Evolutionary conservation across 177 flowering plant genomes (phyloP).

Genomic region (Telopea speciosissima): DNA sequence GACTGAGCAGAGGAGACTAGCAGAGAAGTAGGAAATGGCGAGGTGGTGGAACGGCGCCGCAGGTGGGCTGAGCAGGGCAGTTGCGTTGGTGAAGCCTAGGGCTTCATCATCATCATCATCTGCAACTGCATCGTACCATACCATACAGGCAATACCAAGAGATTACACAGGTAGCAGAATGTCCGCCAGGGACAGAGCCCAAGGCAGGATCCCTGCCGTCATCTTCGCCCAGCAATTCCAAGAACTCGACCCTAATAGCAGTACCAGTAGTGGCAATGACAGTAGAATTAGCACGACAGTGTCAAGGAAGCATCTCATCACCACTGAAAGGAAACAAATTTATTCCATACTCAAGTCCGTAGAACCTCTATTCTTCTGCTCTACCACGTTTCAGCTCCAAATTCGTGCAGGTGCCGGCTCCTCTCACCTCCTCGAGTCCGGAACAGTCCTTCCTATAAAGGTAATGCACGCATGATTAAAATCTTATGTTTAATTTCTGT

Average conservation of each 20-base stretch:
- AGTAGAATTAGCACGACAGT: constrained; percentile 13
- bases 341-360: constrained; percentile 52
- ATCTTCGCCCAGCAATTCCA: constrained; percentile 43
- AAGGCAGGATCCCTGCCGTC: constrained; percentile 82
- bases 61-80: constrained; percentile 21
- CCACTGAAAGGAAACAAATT: constrained; percentile 83
- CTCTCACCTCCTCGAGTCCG: constrained; percentile 58
- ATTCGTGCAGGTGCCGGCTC: constrained; percentile 91
- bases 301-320: constrained; percentile 50
- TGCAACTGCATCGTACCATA: constrained; percentile 32
- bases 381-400: constrained; percentile 74
- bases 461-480: not conserved
- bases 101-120: constrained; percentile 2
- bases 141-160: constrained; percentile 80
- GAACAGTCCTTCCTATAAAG: constrained; percentile 80
- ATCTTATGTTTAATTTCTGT: not conserved
- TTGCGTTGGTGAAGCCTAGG: constrained; percentile 1
- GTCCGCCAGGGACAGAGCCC: constrained; percentile 57
- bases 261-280: not conserved
- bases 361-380: constrained; percentile 54
- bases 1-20: not conserved
- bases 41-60: constrained; percentile 41
- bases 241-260: constrained; percentile 12
- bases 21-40: constrained; percentile 5
- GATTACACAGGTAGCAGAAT: constrained; percentile 50